Conservation (phyloP, 768 basidiomycete genomes). For the Phanerodontia chrysosporium region DNA sequence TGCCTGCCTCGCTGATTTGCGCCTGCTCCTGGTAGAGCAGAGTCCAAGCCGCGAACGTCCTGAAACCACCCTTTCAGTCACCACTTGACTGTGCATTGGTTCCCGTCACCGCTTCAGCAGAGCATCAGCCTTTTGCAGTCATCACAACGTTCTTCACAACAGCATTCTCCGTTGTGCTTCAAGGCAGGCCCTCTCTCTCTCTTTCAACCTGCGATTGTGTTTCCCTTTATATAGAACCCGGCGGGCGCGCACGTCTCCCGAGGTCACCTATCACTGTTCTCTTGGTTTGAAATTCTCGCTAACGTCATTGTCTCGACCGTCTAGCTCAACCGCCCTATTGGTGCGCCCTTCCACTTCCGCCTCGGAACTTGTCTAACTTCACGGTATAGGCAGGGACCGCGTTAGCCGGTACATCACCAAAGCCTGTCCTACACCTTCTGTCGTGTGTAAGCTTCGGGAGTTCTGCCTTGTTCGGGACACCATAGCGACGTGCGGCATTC, state of each 20-base stretch:
- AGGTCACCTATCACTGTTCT: neutral
- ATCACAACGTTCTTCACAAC: slow-evolving; percentile 1
- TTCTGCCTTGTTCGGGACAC: neutral
- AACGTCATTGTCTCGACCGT: neutral
- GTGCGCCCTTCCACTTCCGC: neutral
- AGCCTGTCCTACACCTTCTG: neutral
- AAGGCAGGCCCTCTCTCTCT: neutral
- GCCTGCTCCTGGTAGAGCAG: slow-evolving; percentile 8
- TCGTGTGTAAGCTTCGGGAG: neutral
- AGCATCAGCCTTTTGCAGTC: slow-evolving; percentile 4
- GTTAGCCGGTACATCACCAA: neutral
- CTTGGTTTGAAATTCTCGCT: neutral
- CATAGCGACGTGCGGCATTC: neutral
- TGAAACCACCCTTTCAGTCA: slow-evolving; percentile 7
- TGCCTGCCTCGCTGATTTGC: slow-evolving; percentile 4
- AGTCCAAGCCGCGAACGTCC: slow-evolving; percentile 3
- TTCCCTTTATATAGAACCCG: neutral
- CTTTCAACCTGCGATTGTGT: neutral
- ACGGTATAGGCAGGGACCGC: neutral
- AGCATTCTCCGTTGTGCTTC: neutral
- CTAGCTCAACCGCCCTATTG: neutral
- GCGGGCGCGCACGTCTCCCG: neutral
- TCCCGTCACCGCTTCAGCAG: slow-evolving; percentile 7
- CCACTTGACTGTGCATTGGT: neutral
- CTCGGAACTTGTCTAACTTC: neutral